A percentile compares a stretch with the other conserved stretches of the same genome.
Conservation (phyloP, 306 rosid genomes). For the Echinosophora koreensis region DNA sequence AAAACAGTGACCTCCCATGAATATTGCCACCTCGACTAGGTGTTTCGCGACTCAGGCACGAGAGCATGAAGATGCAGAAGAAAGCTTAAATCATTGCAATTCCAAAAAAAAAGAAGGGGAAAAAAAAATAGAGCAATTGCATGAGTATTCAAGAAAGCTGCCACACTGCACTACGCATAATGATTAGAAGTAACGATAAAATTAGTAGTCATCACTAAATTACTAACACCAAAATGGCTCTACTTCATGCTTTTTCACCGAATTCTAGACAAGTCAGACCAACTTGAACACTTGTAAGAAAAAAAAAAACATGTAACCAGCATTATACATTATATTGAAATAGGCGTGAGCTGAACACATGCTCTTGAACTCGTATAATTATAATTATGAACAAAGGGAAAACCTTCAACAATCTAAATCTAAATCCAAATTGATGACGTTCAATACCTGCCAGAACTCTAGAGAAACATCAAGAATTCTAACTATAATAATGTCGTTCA, state of each 20-base stretch:
- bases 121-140: no score
- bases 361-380: slow-evolving; percentile 12
- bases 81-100: no score
- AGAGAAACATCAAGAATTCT: slow-evolving; percentile 11
- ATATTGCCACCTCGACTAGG: no score
- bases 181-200: no score
- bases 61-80: no score
- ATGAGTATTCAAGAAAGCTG: no score
- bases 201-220: no score
- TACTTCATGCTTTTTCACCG: not conserved
- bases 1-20: no score
- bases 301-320: not conserved
- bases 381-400: slow-evolving; percentile 25
- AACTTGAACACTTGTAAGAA: not conserved
- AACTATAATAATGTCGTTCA: slow-evolving; percentile 24
- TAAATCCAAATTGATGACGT: slow-evolving; percentile 18
- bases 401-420: slow-evolving; percentile 8
- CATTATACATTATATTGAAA: not conserved
- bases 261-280: not conserved
- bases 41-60: no score
- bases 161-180: no score
- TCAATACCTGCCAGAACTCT: slow-evolving; percentile 21
- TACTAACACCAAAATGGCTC: no score
- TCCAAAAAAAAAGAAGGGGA: no score
- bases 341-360: not conserved